A percentile compares a stretch with the other conserved stretches of the same genome.
These are phyloP conservation scores for Asterochloris erici DNA, from an alignment of 139 green algal species.

Conservation along the genomic window DNA sequence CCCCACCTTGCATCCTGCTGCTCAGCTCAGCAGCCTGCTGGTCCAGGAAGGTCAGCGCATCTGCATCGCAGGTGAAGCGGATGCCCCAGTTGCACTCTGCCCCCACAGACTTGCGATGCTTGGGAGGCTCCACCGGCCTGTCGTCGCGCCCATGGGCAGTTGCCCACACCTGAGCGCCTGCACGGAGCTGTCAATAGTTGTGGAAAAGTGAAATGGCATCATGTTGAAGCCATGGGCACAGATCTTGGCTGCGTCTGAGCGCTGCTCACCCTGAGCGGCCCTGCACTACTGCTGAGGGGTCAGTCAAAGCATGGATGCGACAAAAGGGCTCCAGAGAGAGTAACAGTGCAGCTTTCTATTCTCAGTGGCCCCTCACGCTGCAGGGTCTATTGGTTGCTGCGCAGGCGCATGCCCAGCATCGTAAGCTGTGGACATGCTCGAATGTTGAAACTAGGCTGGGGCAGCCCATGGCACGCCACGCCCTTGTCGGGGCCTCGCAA, in stretches of 20 bases:
- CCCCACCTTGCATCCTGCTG: slow-evolving; percentile 8
- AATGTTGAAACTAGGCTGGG: too few relatives aligned
- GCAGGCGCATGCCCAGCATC: too few relatives aligned
- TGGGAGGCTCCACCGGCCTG: slow-evolving; percentile 43
- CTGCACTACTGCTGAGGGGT: too few relatives aligned
- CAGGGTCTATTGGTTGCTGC: too few relatives aligned
- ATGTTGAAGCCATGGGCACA: background rate
- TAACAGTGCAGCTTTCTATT: too few relatives aligned
- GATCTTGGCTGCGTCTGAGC: background rate
- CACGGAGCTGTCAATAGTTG: background rate
- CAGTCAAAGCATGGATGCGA: too few relatives aligned
- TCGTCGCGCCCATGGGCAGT: slow-evolving; percentile 38
- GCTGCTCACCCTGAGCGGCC: too few relatives aligned
- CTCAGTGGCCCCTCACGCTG: too few relatives aligned
- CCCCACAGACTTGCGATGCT: slow-evolving; percentile 58
- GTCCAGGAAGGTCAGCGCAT: slow-evolving; percentile 65
- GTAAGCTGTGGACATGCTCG: too few relatives aligned
- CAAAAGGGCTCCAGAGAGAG: too few relatives aligned
- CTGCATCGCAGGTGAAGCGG: slow-evolving; percentile 57
- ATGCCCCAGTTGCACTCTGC: slow-evolving; percentile 95
- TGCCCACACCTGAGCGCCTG: slow-evolving; percentile 8
- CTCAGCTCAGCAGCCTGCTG: slow-evolving; percentile 33
- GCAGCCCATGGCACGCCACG: too few relatives aligned
- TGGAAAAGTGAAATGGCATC: background rate
- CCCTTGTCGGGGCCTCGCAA: background rate